Conservation (phyloP, 176 grass and related monocot genomes). For the Cocos nucifera region DNA sequence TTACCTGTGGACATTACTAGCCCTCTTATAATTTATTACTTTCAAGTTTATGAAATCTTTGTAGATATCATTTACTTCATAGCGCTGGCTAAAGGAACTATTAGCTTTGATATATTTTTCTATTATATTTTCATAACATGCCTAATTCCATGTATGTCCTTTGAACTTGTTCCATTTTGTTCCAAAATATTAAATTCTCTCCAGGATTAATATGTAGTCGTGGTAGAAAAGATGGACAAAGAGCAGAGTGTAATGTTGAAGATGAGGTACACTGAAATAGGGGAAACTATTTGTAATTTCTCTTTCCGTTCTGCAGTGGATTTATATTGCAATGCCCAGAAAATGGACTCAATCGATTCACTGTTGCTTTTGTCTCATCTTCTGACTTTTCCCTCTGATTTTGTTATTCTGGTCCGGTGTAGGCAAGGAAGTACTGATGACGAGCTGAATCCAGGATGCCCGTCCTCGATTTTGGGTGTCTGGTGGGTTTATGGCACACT, state of each 20-base stretch:
- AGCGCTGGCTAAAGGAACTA: too few species aligned
- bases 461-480: slow-evolving; percentile 84
- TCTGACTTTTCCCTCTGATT: slow-evolving; percentile 11
- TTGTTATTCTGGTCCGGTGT: slow-evolving; percentile 42
- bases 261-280: slow-evolving; percentile 13
- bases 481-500: slow-evolving; percentile 82
- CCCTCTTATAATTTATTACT: too few species aligned
- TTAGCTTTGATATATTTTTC: too few species aligned
- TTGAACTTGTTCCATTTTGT: too few species aligned
- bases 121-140: not conserved
- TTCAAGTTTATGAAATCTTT: too few species aligned
- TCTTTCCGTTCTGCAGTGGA: not conserved
- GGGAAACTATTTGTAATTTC: slow-evolving; percentile 4
- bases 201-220: slow-evolving; percentile 13
- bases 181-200: slow-evolving; percentile 4
- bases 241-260: slow-evolving; percentile 18
- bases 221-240: slow-evolving; percentile 27
- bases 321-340: not conserved
- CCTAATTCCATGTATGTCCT: not conserved
- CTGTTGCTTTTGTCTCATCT: not conserved
- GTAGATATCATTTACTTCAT: too few species aligned
- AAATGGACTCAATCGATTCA: not conserved
- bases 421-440: slow-evolving; percentile 88
- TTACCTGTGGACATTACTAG: too few species aligned
- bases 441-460: slow-evolving; percentile 74